Evolutionary conservation across 345 rosid genomes (phyloP).

Genomic region (Heritiera fomes): DNA sequence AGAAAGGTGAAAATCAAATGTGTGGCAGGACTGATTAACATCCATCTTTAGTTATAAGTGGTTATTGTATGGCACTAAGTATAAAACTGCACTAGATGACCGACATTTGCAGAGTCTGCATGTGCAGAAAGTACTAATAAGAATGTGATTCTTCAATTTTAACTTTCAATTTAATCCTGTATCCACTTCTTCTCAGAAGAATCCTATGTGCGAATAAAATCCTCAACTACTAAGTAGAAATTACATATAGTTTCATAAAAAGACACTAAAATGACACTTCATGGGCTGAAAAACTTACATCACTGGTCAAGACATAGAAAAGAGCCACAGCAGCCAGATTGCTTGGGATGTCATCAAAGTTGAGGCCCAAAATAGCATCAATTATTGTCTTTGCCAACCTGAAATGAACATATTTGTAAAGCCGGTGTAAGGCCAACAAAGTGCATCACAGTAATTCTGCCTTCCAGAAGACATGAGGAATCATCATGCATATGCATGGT

Average conservation of each 20-base stretch:
- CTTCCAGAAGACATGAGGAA: not conserved
- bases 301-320: constrained; percentile 67
- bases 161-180: not conserved
- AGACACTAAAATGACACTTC: constrained; percentile 7
- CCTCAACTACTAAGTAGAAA: not conserved
- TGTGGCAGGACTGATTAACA: not conserved
- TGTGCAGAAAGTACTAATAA: constrained; percentile 4
- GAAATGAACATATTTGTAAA: constrained; percentile 36
- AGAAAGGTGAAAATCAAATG: not conserved
- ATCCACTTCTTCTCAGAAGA: not conserved
- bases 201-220: not conserved
- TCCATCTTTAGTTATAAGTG: not conserved
- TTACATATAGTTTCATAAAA: not conserved
- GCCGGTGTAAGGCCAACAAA: constrained; percentile 9
- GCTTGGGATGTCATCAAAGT: constrained; percentile 74
- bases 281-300: constrained; percentile 53
- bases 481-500: not conserved
- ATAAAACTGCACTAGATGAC: not conserved
- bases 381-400: constrained; percentile 74
- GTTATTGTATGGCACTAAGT: not conserved
- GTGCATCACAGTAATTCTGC: not conserved
- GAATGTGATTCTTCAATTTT: not conserved
- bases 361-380: constrained; percentile 77
- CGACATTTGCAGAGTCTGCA: not conserved
- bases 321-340: constrained; percentile 87